phyloP scores from a whole-genome alignment of 108 stramenopile species.

The Nannochloropsis salina region DNA sequence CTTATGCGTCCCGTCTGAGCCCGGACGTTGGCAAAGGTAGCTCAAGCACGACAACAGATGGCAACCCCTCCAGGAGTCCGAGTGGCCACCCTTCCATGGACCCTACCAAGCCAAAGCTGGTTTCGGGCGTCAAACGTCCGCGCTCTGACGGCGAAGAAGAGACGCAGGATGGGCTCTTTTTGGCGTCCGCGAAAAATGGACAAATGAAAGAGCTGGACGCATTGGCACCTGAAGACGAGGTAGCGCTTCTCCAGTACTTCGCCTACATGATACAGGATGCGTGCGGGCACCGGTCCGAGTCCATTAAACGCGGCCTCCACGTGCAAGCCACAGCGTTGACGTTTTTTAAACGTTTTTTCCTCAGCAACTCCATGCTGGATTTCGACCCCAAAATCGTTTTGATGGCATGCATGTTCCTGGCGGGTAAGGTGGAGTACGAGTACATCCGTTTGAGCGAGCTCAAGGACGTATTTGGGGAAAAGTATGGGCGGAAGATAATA shows the following conservation, averaged over 20 bases:
- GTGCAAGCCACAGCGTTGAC: conserved; percentile 38
- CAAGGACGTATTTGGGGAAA: conserved; percentile 20
- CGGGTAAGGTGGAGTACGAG: conserved; percentile 12
- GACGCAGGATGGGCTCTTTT: background rate
- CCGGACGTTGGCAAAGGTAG: background rate
- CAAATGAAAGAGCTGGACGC: background rate
- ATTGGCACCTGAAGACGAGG: background rate
- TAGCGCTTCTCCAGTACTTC: conserved; percentile 11
- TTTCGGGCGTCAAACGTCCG: background rate
- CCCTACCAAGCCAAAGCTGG: background rate
- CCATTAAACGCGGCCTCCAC: background rate
- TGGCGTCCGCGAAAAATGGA: background rate
- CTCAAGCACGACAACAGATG: background rate
- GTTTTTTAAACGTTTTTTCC: conserved; percentile 46
- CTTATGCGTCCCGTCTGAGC: background rate
- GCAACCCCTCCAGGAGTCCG: background rate
- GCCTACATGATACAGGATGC: background rate
- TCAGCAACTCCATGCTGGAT: conserved; percentile 47
- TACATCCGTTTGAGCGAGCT: conserved; percentile 16
- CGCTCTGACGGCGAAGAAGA: background rate
- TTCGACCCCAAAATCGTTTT: conserved; percentile 43
- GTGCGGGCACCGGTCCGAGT: conserved; percentile 8
- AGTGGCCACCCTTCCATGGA: background rate
- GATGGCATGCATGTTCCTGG: background rate
- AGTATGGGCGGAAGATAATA: background rate